phyloP scores from a whole-genome alignment of 768 basidiomycete species.

The Lentinula sp. region DNA sequence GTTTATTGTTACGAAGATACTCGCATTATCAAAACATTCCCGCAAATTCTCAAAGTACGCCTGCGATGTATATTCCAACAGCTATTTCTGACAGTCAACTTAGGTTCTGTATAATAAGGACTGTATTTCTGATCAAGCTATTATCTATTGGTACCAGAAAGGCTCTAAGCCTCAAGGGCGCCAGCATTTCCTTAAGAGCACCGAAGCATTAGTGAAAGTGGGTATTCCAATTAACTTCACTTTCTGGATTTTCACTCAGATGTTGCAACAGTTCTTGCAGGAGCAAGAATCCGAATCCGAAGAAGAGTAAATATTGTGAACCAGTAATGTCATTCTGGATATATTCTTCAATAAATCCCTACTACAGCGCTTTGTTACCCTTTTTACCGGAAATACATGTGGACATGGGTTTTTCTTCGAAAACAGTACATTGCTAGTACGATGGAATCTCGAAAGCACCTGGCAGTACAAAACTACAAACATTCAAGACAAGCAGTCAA shows the following conservation, averaged over 20 bases:
- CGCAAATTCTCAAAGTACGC: constrained; percentile 85
- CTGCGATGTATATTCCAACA: background rate
- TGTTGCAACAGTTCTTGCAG: constrained; percentile 66
- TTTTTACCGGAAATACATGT: background rate
- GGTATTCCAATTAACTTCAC: constrained; percentile 7
- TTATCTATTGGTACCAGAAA: constrained; percentile 98
- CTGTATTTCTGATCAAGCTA: constrained; percentile 91
- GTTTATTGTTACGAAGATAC: constrained; percentile 96
- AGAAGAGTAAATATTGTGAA: constrained; percentile 28
- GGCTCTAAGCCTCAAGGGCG: constrained; percentile 93
- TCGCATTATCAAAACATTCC: constrained; percentile 90
- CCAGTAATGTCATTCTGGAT: constrained; percentile 1
- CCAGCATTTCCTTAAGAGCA: constrained; percentile 90
- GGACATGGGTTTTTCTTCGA: background rate
- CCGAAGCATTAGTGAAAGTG: constrained; percentile 87
- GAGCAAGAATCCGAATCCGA: constrained; percentile 78
- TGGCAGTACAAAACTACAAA: constrained; percentile 1
- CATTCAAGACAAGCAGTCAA: background rate
- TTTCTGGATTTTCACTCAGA: background rate
- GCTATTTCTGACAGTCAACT: background rate
- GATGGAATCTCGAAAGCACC: constrained; percentile 3
- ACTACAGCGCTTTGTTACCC: background rate
- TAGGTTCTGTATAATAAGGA: constrained; percentile 95
- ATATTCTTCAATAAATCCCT: background rate
- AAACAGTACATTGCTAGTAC: background rate